These are phyloP conservation scores for Aspergillus ibericus DNA, from an alignment of 2,329 filamentous ascomycete genomes.

Conservation along the genomic window DNA sequence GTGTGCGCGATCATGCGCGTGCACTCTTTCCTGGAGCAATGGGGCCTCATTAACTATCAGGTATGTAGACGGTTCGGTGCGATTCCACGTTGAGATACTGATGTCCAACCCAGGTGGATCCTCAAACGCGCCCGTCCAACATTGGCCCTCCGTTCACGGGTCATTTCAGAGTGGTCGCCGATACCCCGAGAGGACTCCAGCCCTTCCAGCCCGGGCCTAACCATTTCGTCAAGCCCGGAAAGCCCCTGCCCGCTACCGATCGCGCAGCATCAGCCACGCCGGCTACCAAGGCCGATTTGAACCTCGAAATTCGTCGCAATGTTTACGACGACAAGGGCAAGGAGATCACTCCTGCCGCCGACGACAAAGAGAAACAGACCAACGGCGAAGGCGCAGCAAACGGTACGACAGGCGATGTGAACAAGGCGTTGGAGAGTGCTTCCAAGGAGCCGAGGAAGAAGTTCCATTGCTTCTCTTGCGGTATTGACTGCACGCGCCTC, in stretches of 20 bases:
- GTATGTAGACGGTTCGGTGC: slow-evolving; percentile 51
- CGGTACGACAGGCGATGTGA: slow-evolving; percentile 54
- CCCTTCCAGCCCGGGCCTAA: slow-evolving; percentile 90
- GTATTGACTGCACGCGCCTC: slow-evolving; percentile 78
- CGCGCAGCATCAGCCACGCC: slow-evolving; percentile 64
- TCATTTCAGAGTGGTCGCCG: slow-evolving; percentile 93
- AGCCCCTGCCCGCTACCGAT: slow-evolving; percentile 68
- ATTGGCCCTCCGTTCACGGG: slow-evolving; percentile 96
- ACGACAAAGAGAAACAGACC: slow-evolving; percentile 63
- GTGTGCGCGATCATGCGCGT: slow-evolving; percentile 99
- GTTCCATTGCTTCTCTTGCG: slow-evolving; percentile 85
- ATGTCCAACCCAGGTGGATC: slow-evolving; percentile 70
- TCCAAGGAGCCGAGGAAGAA: slow-evolving; percentile 64
- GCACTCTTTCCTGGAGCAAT: slow-evolving; percentile 95
- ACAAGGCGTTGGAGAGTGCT: slow-evolving; percentile 62
- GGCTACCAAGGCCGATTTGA: slow-evolving; percentile 74
- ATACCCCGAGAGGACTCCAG: slow-evolving; percentile 91
- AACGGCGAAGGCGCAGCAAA: slow-evolving; percentile 78
- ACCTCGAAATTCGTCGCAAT: slow-evolving; percentile 89
- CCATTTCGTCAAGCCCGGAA: slow-evolving; percentile 63
- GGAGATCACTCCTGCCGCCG: slow-evolving; percentile 68
- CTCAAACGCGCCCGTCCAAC: slow-evolving; percentile 89
- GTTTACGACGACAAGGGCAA: slow-evolving; percentile 93
- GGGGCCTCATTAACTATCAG: slow-evolving; percentile 99
- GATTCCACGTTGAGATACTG: neutral